Conservation (phyloP, 2,329 filamentous ascomycete genomes). For the Penicillium italicum region DNA sequence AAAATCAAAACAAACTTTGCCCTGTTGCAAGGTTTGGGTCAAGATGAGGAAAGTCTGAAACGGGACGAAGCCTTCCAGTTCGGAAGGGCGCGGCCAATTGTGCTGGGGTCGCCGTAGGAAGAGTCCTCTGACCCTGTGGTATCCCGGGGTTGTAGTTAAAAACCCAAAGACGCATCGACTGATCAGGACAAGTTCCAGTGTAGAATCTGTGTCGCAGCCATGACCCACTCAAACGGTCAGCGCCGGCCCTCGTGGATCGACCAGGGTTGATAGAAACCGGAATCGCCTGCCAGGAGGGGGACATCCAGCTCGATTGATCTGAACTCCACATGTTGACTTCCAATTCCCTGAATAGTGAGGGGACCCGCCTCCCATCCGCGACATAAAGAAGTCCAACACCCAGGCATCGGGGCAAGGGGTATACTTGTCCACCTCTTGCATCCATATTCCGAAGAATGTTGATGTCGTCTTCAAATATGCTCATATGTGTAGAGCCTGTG, state of each 20-base stretch:
- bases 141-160: neutral
- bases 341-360: neutral
- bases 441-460: neutral
- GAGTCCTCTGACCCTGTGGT: neutral
- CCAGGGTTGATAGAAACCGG: neutral
- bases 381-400: neutral
- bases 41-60: neutral
- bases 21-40: neutral
- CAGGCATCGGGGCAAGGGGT: neutral
- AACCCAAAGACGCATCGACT: neutral
- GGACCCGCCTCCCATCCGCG: neutral
- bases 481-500: neutral
- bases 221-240: neutral
- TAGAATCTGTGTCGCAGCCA: constrained; percentile 2
- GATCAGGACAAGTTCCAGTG: neutral
- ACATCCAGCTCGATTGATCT: neutral
- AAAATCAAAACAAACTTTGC: neutral
- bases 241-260: neutral
- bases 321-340: neutral
- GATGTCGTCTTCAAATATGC: neutral
- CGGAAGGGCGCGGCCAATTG: neutral
- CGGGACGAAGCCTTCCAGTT: neutral
- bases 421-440: neutral
- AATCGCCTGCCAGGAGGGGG: neutral
- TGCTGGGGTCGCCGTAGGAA: neutral